Evolutionary conservation across 192 early-diverging fungal genomes (phyloP), one percentile per base, ranked within the genome.

Genomic region (Phlyctochytrium planicorne): DNA sequence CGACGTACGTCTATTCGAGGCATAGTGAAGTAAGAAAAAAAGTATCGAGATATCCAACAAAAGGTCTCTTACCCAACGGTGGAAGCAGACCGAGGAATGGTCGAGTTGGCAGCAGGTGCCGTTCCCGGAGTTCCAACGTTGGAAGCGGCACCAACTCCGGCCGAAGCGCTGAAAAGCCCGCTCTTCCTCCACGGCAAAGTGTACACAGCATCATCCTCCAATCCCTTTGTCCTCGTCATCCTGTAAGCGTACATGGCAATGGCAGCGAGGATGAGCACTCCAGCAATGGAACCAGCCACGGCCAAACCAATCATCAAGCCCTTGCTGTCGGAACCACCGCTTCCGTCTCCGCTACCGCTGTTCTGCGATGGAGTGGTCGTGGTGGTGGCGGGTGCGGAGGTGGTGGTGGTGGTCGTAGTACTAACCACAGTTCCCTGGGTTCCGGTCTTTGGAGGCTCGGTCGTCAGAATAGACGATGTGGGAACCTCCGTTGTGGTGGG

Each of bases 151-250:
- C 55, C 55, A 12, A 29, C 55, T 6, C 55, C 55, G 12, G 16
- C 27, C 55, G 20, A 12, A 4, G 55, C 55, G 20, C 55, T 29
- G 27, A 57, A 57, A 12, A 57, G 6, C 55, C 55, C 55, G 27
- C 55, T 57, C 55, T 57, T 57, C 12, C 55, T 12, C 55, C 55
- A 57, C 55, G 55, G 55, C 16, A 57, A 29, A 4, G 16, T 57
- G 27, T 57, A 57, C 12, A 57, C 25, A 6, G 55, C 6, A 27
- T 57, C 55, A 10, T 57, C 55, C 55, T 25, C 12, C 16, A 57
- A 29, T 4, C 20, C 55, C 55, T 29, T 57, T 4, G 6, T 14
- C 55, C 55, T 57, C 25, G 6, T 4, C 10, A 29, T 4, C 20
- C 16, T 29, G 4, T 20, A 20, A 25, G 27, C 27, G 55, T 25